Evolutionary conservation across 208 protist genomes (phyloP).

Genomic region (Endotrypanum monterogeii): DNA sequence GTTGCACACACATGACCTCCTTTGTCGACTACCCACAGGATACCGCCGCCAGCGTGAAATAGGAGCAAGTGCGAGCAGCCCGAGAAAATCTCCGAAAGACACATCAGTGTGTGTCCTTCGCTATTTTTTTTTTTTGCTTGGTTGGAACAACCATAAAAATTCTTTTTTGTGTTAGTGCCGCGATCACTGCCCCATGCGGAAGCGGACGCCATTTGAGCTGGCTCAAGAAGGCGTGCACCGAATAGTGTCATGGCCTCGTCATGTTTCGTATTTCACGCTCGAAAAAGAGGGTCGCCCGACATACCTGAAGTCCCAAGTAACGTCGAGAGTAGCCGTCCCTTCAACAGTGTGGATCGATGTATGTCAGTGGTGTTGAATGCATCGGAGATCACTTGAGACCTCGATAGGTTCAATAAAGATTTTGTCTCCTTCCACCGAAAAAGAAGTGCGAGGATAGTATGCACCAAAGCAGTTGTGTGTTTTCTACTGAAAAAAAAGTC

Average conservation of each 20-base stretch:
- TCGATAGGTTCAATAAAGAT: neutral
- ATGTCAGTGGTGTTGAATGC: neutral
- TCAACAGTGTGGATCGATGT: neutral
- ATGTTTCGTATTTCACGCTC: constrained; percentile 13
- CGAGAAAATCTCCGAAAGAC: constrained; percentile 46
- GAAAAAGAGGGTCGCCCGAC: constrained; percentile 56
- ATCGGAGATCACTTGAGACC: no score
- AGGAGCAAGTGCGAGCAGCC: constrained; percentile 50
- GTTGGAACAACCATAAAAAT: constrained; percentile 55
- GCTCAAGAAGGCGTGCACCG: neutral
- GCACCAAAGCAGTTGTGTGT: constrained; percentile 47
- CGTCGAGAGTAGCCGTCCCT: constrained; percentile 43
- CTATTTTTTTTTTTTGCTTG: constrained; percentile 39
- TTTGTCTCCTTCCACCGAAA: constrained; percentile 1
- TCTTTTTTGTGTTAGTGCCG: constrained; percentile 36
- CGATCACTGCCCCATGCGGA: neutral
- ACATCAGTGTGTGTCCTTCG: no score
- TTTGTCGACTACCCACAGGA: constrained; percentile 12
- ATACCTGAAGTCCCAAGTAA: constrained; percentile 49
- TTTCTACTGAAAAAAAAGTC: constrained; percentile 50
- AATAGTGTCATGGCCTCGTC: neutral
- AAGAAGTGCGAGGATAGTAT: constrained; percentile 30
- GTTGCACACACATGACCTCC: neutral
- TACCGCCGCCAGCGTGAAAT: constrained; percentile 46
- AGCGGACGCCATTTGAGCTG: neutral